Evolutionary conservation across 2,329 filamentous ascomycete species (phyloP).

Genomic region (Phialemoniopsis sp.): DNA sequence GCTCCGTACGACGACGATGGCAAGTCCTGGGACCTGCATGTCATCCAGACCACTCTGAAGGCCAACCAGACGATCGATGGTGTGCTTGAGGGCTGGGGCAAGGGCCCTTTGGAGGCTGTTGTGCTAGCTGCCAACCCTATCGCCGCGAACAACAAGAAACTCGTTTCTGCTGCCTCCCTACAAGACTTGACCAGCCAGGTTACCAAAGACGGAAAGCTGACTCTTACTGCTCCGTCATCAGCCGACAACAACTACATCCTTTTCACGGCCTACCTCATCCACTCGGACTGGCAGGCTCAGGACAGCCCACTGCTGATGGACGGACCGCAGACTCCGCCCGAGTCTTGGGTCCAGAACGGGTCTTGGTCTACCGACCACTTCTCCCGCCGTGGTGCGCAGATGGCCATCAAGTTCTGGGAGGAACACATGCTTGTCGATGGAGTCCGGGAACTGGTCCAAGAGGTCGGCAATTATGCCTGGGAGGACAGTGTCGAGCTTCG

Average conservation of each 20-base stretch:
- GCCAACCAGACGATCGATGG: constrained; percentile 22
- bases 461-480: constrained; percentile 28
- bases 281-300: constrained; percentile 12
- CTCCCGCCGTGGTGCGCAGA: constrained; percentile 25
- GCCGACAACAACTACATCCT: constrained; percentile 1
- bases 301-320: neutral
- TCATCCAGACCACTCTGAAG: too few relatives aligned
- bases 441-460: constrained; percentile 18
- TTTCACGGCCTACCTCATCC: constrained; percentile 6
- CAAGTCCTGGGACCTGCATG: constrained; percentile 26
- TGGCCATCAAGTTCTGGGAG: constrained; percentile 30
- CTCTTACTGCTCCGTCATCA: too few relatives aligned
- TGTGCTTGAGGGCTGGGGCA: constrained; percentile 29
- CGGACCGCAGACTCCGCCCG: constrained; percentile 4
- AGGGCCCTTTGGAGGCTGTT: constrained; percentile 11
- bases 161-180: constrained; percentile 7
- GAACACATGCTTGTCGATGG: constrained; percentile 26
- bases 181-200: constrained; percentile 5
- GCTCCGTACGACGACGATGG: constrained; percentile 24
- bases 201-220: too few relatives aligned
- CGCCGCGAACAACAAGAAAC: constrained; percentile 4
- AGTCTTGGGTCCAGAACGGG: constrained; percentile 11
- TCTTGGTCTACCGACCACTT: constrained; percentile 26
- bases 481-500: constrained; percentile 28
- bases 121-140: constrained; percentile 19